Evolutionary conservation across 2,329 filamentous ascomycete genomes (phyloP), one percentile per base, ranked within the genome.

Genomic region (Trichoderma semiorbis): DNA sequence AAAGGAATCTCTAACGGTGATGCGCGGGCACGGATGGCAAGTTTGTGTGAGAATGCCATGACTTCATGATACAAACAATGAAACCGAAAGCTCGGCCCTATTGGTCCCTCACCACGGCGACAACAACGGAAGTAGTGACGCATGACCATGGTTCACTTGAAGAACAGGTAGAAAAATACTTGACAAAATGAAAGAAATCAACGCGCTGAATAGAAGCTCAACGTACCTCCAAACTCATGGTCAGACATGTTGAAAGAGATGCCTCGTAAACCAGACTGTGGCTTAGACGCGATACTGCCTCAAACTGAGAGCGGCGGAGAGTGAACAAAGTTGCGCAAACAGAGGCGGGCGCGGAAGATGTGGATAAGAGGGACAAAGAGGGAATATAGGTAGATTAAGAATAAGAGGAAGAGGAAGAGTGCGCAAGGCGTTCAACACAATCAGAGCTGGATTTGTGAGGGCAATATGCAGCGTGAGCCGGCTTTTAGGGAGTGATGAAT

Each of bases 221-320:
- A 58, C 61, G 16, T 65, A 71, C 89, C 86, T 81, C 85, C 86
- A 82, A 90, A 89, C 79, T 91, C 89, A 80, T 90, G 87, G 77
- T 91, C 89, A 71, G 89, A 91, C 89, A 91, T 91, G 74, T 60
- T 82, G 76, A 62, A 18, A 61, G 34, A 62, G 34, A 30, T 50
- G 47, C 62, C 50, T 24, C 36, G 28, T 21, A 58, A 5, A 26
- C 18, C 3, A 24, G 50, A 39, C 18, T 70, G 43, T 34, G 55
- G 66, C 57, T 69, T 65, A 64, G 66, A 69, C 57, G 66, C 66
- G 66, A 34, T 61, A 62, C 57, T 61, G 53, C 66, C 36, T 61
- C 39, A 30, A 10, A 34, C 14, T 39, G n/a, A 36, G 21, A 34
- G n/a, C 18, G 66, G 55, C 66, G 55, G 57, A 28, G 53, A 10